These are phyloP conservation scores for Mycena venus DNA, from an alignment of 768 basidiomycete genomes.

Conservation along the genomic window DNA sequence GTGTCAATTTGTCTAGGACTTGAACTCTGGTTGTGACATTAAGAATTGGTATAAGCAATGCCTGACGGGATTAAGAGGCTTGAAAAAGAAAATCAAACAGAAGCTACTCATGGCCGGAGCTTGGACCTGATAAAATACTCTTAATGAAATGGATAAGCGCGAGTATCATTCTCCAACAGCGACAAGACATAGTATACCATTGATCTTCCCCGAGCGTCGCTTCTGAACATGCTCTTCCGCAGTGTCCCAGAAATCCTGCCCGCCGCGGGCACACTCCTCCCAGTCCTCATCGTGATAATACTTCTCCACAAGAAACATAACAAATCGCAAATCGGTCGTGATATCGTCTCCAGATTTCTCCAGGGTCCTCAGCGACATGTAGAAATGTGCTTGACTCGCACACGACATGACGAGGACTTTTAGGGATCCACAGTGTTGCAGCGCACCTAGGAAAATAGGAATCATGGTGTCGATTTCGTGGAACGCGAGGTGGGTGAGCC, in stretches of 20 bases:
- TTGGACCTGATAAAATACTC: too few relatives aligned
- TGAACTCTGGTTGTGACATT: too few relatives aligned
- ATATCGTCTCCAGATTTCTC: background rate
- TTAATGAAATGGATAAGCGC: too few relatives aligned
- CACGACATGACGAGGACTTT: background rate
- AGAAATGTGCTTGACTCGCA: background rate
- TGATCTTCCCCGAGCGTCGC: background rate
- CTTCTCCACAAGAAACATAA: background rate
- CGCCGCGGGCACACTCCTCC: background rate
- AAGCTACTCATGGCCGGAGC: too few relatives aligned
- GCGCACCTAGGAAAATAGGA: background rate
- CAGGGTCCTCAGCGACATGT: background rate
- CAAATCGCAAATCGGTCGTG: background rate
- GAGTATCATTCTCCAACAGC: too few relatives aligned
- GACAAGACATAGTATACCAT: background rate
- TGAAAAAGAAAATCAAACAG: too few relatives aligned
- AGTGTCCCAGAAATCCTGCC: background rate
- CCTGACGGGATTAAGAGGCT: too few relatives aligned
- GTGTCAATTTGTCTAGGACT: too few relatives aligned
- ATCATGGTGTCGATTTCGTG: slow-evolving; percentile 7
- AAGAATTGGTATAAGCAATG: too few relatives aligned
- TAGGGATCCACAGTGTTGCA: background rate
- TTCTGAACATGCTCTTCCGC: background rate
- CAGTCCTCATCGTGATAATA: slow-evolving; percentile 1
- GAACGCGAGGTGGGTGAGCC: background rate